These are phyloP conservation scores for Hypoxylon perforatum DNA, from an alignment of 495 filamentous ascomycete species.

Conservation along the genomic window DNA sequence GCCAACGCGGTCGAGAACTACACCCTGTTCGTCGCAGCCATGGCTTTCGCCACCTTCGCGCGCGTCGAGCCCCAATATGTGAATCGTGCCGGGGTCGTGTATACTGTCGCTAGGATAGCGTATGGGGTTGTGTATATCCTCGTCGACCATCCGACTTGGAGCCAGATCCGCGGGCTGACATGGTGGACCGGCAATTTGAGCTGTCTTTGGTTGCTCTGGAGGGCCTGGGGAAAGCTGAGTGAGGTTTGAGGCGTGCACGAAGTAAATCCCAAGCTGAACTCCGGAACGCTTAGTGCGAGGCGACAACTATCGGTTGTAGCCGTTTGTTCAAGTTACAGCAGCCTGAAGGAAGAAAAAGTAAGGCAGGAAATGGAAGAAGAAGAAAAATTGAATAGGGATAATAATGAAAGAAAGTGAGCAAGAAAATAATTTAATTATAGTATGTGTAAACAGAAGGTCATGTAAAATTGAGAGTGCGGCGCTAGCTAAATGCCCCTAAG, in stretches of 20 bases:
- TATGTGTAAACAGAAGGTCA: too few species aligned
- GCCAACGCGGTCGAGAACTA: conserved; percentile 62
- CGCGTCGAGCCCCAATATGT: conserved; percentile 52
- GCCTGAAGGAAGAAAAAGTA: too few species aligned
- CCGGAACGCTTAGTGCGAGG: too few species aligned
- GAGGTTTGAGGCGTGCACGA: conserved; percentile 16
- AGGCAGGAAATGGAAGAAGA: too few species aligned
- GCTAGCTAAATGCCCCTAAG: too few species aligned
- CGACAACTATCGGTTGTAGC: too few species aligned
- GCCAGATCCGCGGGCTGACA: conserved; percentile 53
- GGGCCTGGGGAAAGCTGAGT: conserved; percentile 38
- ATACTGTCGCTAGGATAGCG: conserved; percentile 54
- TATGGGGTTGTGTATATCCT: conserved; percentile 56
- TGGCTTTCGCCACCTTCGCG: conserved; percentile 47
- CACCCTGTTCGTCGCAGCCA: conserved; percentile 56
- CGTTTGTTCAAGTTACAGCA: too few species aligned
- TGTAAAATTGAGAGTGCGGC: too few species aligned
- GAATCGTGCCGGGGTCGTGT: conserved; percentile 58
- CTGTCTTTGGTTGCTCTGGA: conserved; percentile 48
- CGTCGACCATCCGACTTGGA: conserved; percentile 48
- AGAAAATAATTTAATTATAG: too few species aligned
- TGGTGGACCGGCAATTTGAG: conserved; percentile 63
- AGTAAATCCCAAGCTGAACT: too few species aligned
- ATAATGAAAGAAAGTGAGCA: too few species aligned
- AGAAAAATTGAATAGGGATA: too few species aligned